Base-by-base conservation (phyloP, 306 rosid species). In the Senna siamea region DNA sequence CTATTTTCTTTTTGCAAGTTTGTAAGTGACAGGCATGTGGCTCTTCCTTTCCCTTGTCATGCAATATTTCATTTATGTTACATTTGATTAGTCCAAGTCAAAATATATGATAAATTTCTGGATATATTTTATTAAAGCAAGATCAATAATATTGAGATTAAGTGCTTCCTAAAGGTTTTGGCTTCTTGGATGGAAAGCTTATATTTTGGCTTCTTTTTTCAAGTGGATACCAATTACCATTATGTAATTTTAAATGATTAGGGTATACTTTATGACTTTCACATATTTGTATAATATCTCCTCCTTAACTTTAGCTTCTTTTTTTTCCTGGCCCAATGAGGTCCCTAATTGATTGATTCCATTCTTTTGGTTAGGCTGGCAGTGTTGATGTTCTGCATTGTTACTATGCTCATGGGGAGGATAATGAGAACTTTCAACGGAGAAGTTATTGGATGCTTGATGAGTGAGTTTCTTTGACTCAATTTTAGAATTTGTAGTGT, bases 371-470 rank as follows among this genome's bases (percentile, higher is more conserved):
- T 77, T 66, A 90, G 96, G 90, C 85, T 74, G 90, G 91, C 30
- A 85, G 89, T 62, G 86, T 88, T 51, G 92, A 90, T 40, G 92
- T 80, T 61, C 77, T 90, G 78, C 88, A 88, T 40, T 88, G 93
- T 80, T 90, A 90, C 77, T 88, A 90, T 83, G 96, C 96, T 35
- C 96, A 88, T 65, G 89, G 96, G 47, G 93, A 90, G 85, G 93
- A 85, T 61, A 83, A 86, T 74, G 80, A 82, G 26, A 79, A 72
- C 73, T 90, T 90, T 78, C 93, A 86, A 80, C 83, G 96, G 14
- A 84, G 93, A 79, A 83, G 96, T 78, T 88, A 85, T 82, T 88
- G 96, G 96, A 81, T 90, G 93, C 90, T 90, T 80, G 93, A 90
- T 72, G 72, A 58, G 93, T 90, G 70, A 83, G 90, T 60, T 75